These are phyloP conservation scores for Colletotrichum filicis DNA, from an alignment of 2,329 filamentous ascomycete species.

Conservation along the genomic window DNA sequence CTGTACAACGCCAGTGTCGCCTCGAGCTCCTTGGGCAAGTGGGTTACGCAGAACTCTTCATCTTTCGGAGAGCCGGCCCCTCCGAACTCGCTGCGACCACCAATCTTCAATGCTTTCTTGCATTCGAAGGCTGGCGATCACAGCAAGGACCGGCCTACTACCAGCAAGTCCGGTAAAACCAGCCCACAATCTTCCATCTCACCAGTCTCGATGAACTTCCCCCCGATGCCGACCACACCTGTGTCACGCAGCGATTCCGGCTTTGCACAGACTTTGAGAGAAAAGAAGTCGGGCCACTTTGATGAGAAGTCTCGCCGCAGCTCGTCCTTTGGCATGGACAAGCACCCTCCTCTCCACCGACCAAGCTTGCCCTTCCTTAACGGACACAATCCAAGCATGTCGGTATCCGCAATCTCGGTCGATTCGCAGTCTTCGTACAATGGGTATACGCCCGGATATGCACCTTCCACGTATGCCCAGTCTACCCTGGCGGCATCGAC, in stretches of 20 bases:
- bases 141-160: conserved; percentile 80
- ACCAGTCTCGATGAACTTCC: conserved; percentile 82
- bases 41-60: conserved; percentile 89
- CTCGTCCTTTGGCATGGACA: conserved; percentile 90
- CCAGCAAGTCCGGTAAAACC: conserved; percentile 72
- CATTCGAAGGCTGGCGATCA: conserved; percentile 74
- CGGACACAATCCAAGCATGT: conserved; percentile 69
- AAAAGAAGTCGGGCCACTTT: conserved; percentile 95
- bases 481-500: conserved; percentile 89
- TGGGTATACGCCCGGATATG: conserved; percentile 70
- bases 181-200: conserved; percentile 76
- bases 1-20: conserved; percentile 80
- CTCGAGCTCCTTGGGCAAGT: conserved; percentile 81
- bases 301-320: conserved; percentile 85
- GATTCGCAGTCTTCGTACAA: conserved; percentile 79
- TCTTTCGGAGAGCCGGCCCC: conserved; percentile 80
- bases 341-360: conserved; percentile 72
- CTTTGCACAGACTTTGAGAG: conserved; percentile 86
- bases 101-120: conserved; percentile 92
- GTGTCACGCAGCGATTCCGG: conserved; percentile 93
- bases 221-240: conserved; percentile 78
- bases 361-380: conserved; percentile 81
- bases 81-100: conserved; percentile 61
- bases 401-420: conserved; percentile 68
- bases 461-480: conserved; percentile 85